These are phyloP conservation scores for Colletotrichum tropicicola DNA, from an alignment of 2,329 filamentous ascomycete genomes.

Conservation along the genomic window DNA sequence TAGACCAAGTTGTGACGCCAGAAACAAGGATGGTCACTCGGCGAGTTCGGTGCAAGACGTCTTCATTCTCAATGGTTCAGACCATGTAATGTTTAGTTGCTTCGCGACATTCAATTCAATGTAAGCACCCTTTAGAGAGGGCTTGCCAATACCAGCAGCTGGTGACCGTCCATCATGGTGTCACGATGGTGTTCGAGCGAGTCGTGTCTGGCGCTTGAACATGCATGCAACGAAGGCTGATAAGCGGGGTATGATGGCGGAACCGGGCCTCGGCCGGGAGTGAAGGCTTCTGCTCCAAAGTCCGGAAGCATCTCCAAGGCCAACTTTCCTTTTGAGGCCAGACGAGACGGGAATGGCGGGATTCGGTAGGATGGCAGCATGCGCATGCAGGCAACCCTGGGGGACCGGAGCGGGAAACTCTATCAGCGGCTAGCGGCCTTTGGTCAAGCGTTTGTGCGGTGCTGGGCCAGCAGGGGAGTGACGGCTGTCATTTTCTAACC, in stretches of 20 bases:
- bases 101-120: too few species aligned
- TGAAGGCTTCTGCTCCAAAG: background rate
- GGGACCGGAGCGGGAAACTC: slow-evolving; percentile 17
- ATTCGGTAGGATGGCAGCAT: slow-evolving; percentile 19
- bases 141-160: background rate
- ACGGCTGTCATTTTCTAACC: slow-evolving; percentile 10
- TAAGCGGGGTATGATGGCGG: slow-evolving; percentile 20
- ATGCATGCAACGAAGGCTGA: slow-evolving; percentile 14
- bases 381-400: slow-evolving; percentile 17
- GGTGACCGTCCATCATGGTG: background rate
- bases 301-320: slow-evolving; percentile 20
- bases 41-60: background rate
- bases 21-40: background rate
- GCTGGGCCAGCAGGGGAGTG: background rate
- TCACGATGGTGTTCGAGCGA: slow-evolving; percentile 13
- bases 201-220: slow-evolving; percentile 3
- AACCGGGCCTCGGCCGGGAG: background rate
- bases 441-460: slow-evolving; percentile 7
- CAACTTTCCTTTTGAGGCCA: slow-evolving; percentile 7
- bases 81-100: too few species aligned
- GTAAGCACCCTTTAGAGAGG: background rate
- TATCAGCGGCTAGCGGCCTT: slow-evolving; percentile 20
- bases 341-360: slow-evolving; percentile 23
- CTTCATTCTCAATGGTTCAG: too few species aligned
- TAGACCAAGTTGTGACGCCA: background rate